Conservation (phyloP, 768 basidiomycete genomes). For the Lentinula guzmanii region DNA sequence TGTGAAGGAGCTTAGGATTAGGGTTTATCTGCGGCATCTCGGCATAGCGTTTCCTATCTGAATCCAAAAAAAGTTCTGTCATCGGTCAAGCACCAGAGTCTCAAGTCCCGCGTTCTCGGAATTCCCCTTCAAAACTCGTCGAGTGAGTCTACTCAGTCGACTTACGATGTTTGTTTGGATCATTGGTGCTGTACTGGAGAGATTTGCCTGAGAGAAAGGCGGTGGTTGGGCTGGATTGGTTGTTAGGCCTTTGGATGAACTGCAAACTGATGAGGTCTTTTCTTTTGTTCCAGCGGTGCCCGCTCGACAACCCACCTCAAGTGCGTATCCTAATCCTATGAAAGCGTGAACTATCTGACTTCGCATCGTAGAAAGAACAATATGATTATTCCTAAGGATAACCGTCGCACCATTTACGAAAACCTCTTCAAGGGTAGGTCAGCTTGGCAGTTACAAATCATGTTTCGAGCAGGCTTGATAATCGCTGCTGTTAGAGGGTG, state of each 20-base stretch:
- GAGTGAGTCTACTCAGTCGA: slow-evolving; percentile 29
- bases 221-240: slow-evolving; percentile 40
- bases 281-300: slow-evolving; percentile 24
- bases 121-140: slow-evolving; percentile 30
- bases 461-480: not conserved
- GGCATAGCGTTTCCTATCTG: not conserved
- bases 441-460: not conserved
- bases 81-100: not conserved
- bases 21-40: not conserved
- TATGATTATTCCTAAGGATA: slow-evolving; percentile 97
- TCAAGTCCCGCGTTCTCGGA: slow-evolving; percentile 25
- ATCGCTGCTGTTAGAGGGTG: slow-evolving; percentile 65
- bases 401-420: slow-evolving; percentile 96
- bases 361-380: slow-evolving; percentile 28
- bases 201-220: slow-evolving; percentile 21
- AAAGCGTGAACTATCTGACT: slow-evolving; percentile 6
- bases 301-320: slow-evolving; percentile 35
- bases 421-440: slow-evolving; percentile 97
- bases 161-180: slow-evolving; percentile 13
- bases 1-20: not conserved
- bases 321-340: slow-evolving; percentile 17
- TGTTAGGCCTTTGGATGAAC: slow-evolving; percentile 25
- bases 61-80: not conserved
- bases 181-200: slow-evolving; percentile 15
- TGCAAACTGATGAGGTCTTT: slow-evolving; percentile 16